A percentile compares a stretch with the other conserved stretches of the same genome.
phyloP scores from a whole-genome alignment of 169 alveolate species.

The Cryptosporidium sp. region DNA sequence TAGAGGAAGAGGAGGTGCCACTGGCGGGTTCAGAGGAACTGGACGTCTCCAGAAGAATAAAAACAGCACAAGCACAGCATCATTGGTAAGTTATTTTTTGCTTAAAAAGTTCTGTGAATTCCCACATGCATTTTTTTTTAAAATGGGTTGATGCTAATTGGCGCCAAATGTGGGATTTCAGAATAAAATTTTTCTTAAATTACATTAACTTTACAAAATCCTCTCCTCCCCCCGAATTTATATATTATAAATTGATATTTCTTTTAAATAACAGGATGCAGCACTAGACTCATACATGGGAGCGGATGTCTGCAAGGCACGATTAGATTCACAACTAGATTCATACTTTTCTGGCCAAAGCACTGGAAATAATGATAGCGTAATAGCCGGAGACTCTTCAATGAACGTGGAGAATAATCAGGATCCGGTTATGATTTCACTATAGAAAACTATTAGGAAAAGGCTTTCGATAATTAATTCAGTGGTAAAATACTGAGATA shows the following conservation, averaged over 20 bases:
- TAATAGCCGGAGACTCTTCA: constrained; percentile 7
- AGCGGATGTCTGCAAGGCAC: constrained; percentile 52
- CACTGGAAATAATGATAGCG: constrained; percentile 19
- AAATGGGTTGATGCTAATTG: not conserved
- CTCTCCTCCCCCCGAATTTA: not conserved
- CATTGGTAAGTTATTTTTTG: constrained; percentile 52
- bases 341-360: constrained; percentile 70
- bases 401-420: constrained; percentile 37
- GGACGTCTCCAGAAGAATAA: constrained; percentile 42
- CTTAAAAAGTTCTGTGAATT: not conserved
- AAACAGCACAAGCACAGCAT: constrained; percentile 4
- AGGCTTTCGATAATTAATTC: not conserved
- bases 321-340: constrained; percentile 58
- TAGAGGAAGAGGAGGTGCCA: constrained; percentile 35
- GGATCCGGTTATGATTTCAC: constrained; percentile 42
- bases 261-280: constrained; percentile 45
- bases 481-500: not conserved
- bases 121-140: not conserved
- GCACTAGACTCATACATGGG: constrained; percentile 65
- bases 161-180: not conserved
- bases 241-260: not conserved
- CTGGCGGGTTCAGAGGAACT: constrained; percentile 14
- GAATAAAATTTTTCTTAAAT: not conserved
- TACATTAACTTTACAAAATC: not conserved
- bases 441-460: not conserved